Conservation (phyloP, 2,329 filamentous ascomycete genomes). For the Aspergillus ibericus region DNA sequence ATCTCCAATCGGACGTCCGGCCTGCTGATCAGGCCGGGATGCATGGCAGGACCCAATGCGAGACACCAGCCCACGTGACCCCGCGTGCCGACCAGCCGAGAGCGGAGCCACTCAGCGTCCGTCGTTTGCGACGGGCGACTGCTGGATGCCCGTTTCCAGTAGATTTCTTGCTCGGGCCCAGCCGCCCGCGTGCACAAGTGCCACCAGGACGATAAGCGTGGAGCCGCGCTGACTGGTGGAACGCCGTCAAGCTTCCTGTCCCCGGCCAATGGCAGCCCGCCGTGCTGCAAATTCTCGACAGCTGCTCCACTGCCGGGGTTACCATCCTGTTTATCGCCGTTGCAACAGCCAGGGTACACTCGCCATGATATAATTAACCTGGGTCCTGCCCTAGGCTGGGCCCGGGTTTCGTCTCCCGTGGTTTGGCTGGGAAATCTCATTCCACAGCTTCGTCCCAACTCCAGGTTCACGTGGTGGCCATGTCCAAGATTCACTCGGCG, state of each 20-base stretch:
- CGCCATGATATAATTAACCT: conserved; percentile 4
- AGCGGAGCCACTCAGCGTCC: not conserved
- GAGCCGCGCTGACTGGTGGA: not conserved
- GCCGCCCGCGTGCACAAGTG: not conserved
- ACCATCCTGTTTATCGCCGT: not conserved
- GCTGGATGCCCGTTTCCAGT: not conserved
- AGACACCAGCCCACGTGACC: not conserved
- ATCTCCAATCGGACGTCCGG: not conserved
- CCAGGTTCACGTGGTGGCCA: not conserved
- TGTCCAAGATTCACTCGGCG: conserved; percentile 10
- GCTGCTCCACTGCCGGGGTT: conserved; percentile 5
- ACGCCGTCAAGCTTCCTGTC: conserved; percentile 5
- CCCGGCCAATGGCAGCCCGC: not conserved
- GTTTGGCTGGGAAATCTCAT: not conserved
- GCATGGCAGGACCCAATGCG: not conserved
- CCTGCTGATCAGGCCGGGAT: not conserved
- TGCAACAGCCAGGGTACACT: not conserved
- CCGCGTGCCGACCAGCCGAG: not conserved
- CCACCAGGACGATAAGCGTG: not conserved
- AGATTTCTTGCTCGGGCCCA: not conserved
- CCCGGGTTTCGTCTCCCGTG: not conserved
- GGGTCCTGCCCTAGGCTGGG: not conserved
- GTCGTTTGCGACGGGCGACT: not conserved
- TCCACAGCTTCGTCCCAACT: not conserved
- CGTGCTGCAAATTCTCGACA: not conserved